These are phyloP conservation scores for Pythium guiyangense DNA, from an alignment of 352 stramenopile genomes.

Conservation along the genomic window DNA sequence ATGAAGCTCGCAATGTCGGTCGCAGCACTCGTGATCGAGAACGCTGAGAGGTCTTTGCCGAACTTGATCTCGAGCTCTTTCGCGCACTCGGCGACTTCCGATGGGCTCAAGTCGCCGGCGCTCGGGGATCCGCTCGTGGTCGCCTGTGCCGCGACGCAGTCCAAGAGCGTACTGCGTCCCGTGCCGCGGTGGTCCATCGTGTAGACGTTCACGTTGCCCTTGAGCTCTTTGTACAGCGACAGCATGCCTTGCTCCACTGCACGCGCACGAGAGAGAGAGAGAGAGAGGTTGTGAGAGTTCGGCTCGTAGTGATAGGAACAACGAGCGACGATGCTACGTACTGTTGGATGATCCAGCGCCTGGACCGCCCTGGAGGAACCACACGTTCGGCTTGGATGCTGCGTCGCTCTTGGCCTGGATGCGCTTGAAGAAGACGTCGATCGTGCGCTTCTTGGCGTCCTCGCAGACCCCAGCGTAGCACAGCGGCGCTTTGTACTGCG, in stretches of 20 bases:
- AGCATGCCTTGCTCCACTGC: slow-evolving; percentile 39
- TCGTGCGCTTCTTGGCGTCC: slow-evolving; percentile 9
- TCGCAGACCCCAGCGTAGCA: slow-evolving; percentile 15
- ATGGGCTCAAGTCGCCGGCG: slow-evolving; percentile 40
- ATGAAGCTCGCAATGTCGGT: too few species aligned
- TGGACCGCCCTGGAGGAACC: slow-evolving; percentile 36
- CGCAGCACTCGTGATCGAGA: slow-evolving; percentile 26
- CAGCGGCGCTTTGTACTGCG: too few species aligned
- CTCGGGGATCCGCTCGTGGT: too few species aligned
- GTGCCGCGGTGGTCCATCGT: too few species aligned
- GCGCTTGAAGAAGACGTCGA: slow-evolving; percentile 31
- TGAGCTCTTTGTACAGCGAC: slow-evolving; percentile 18
- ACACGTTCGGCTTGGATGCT: slow-evolving; percentile 12
- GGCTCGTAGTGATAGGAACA: too few species aligned
- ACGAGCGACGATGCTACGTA: too few species aligned
- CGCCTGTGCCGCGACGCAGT: slow-evolving; percentile 24
- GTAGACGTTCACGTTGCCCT: slow-evolving; percentile 33
- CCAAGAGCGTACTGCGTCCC: slow-evolving; percentile 38
- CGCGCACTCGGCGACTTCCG: slow-evolving; percentile 25
- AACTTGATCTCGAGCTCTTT: slow-evolving; percentile 26
- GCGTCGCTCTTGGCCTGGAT: slow-evolving; percentile 16
- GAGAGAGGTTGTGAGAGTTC: too few species aligned
- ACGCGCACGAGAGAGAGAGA: too few species aligned
- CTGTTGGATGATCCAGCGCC: slow-evolving; percentile 28
- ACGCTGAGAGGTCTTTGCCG: slow-evolving; percentile 15